Evolutionary conservation across 2,329 filamentous ascomycete genomes (phyloP), one percentile per base, ranked within the genome.

Genomic region (Pseudogymnoascus sp.): DNA sequence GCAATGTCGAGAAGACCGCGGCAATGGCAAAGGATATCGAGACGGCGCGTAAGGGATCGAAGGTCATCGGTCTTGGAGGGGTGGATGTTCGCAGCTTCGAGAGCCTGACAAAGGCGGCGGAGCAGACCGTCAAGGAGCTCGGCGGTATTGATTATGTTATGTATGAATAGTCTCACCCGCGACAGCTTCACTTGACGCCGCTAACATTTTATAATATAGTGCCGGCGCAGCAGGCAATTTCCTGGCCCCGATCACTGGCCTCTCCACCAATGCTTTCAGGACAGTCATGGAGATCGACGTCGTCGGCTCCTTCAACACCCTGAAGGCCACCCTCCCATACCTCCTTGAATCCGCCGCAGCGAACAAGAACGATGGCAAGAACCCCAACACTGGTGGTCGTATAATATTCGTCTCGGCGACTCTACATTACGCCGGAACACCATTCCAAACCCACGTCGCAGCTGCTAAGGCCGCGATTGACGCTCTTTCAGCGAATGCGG

Each of bases 221-320:
- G 93, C 93, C 18, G 95, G 95, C 60, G 95, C 95, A 12, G 95
- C 95, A 16, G 95, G 95, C 64, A 99, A 99, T 76, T 99, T 97
- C 76, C 82, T 99, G 21, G 89, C 91, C 0, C 89, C 93, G 4
- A 88, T 97, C 65, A 84, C 88, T 42, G 88, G 88, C 66, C 84
- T 97, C 60, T 91, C 86, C 42, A 78, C 89, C 64, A 97, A 97
- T 73, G 95, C 91, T 3, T 96, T 99, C 85, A 96, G 93, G 76
- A 82, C 90, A 0, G 95, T 99, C 68, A 93, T 97, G 71, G 95
- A 97, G 66, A 99, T 99, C 72, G 95, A 97, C 74, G 89, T 96
- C 2, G 76, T 97, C 37, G 95, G 95, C 34, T 96, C 90, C 14
- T 99, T 90, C 78, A 96, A 97, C 79, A 96, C 92, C 2, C 82